phyloP scores from a whole-genome alignment of 1,284 basidiomycete species.

The Pseudozyma thailandica region DNA sequence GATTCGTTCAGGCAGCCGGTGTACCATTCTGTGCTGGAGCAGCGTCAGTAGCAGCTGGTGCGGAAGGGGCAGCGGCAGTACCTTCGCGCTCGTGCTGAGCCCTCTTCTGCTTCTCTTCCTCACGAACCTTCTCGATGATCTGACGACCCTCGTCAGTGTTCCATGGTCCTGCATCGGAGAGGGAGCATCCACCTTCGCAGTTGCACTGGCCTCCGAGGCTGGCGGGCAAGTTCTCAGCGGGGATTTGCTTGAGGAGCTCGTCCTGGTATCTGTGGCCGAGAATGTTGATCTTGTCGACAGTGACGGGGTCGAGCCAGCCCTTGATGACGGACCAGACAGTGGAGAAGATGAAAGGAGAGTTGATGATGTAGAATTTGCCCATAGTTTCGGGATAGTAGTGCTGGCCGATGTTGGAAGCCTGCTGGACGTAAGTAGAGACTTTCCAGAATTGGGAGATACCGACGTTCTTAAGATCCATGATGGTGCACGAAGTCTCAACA shows the following conservation, averaged over 20 bases:
- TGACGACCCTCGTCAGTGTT: conserved; percentile 71
- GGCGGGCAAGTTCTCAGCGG: conserved; percentile 81
- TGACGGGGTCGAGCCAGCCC: conserved; percentile 93
- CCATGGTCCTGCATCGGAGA: conserved; percentile 95
- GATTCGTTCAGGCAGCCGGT: conserved; percentile 11
- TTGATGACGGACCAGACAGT: conserved; percentile 91
- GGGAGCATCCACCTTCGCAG: conserved; percentile 83
- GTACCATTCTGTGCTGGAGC: conserved; percentile 20
- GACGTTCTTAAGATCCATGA: conserved; percentile 89
- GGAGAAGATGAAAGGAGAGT: conserved; percentile 86
- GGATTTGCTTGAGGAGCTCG: conserved; percentile 72
- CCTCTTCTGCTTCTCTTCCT: conserved; percentile 48
- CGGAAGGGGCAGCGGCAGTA: conserved; percentile 10
- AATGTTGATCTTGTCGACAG: conserved; percentile 77
- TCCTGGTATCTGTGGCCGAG: conserved; percentile 57
- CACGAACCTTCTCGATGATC: conserved; percentile 59
- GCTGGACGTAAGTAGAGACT: conserved; percentile 86
- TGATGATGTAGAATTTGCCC: conserved; percentile 92
- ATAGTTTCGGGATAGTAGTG: conserved; percentile 82
- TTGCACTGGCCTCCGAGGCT: conserved; percentile 86
- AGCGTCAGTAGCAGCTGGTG: conserved; percentile 14
- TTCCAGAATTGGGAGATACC: conserved; percentile 85
- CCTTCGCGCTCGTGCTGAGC: conserved; percentile 30
- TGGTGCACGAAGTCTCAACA: conserved; percentile 97
- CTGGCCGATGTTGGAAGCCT: conserved; percentile 85